phyloP scores from a whole-genome alignment of 305 asterid species.

The Fraxinus latifolia region DNA sequence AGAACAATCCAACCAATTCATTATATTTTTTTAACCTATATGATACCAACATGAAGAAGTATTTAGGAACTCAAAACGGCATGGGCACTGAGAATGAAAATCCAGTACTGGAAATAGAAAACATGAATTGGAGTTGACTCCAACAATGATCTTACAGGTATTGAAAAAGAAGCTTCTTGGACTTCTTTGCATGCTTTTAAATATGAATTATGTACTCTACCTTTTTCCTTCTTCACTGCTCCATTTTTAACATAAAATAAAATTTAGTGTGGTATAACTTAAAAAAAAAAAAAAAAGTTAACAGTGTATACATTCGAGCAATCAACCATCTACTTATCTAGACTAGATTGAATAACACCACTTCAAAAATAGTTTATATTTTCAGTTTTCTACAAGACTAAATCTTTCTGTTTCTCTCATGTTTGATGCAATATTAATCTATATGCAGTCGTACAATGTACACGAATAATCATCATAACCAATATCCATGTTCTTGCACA shows the following conservation, averaged over 20 bases:
- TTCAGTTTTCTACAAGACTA: neutral
- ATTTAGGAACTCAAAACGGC: neutral
- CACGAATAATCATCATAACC: neutral
- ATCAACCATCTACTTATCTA: neutral
- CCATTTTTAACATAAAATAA: neutral
- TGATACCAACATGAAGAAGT: neutral
- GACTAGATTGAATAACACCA: neutral
- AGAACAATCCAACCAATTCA: neutral
- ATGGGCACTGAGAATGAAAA: neutral
- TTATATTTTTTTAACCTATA: neutral
- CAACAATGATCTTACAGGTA: neutral
- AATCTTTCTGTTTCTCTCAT: neutral
- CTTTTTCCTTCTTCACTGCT: neutral
- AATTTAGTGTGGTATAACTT: neutral
- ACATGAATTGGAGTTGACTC: neutral
- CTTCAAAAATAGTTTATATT: neutral
- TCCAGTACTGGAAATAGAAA: neutral
- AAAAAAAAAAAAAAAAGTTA: neutral
- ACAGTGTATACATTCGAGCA: neutral
- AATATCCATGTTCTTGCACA: neutral
- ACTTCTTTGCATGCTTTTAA: neutral
- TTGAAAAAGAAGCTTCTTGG: neutral
- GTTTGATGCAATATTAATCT: neutral
- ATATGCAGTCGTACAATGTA: neutral
- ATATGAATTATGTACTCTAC: neutral